Base-by-base conservation (phyloP, 495 filamentous ascomycete species). In the Aspergillus sclerotiicarbonarius region DNA sequence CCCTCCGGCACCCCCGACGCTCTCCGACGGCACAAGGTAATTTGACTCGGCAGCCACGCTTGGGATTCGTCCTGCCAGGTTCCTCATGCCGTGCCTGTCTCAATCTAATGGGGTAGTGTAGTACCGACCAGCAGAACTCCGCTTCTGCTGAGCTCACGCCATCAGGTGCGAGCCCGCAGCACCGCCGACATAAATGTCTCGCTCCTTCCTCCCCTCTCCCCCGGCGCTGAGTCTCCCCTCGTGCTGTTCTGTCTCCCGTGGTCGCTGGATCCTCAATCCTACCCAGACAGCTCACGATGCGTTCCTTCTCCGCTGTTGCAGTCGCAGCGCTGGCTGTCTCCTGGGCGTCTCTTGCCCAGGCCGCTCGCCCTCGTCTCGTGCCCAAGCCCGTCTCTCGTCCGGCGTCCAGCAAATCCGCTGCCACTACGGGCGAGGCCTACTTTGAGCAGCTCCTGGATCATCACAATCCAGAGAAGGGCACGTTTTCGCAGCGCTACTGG, bases 391-490 rank as follows among this genome's bases (percentile, higher is more conserved):
- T 56, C 12, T 33, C 54, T 37, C 43, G 56, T 25, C 50, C 56
- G 9, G 30, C 32, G 25, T 46, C 56, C 13, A 47, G 30, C 1
- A 29, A 15, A 4, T 37, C 30, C 4, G 15, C 41, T 20, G 19
- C 50, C 6, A 7, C 43, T 8, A 37, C 15, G 18, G 70, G 67
- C 19, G 54, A 67, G 25, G 55, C 62, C 8, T 76, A 69, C 15
- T 85, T 84, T 55, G 49, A 76, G 32, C 82, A 85, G 61, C 60
- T 78, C n/a, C 71, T 84, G 19, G 80, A 84, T 57, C 83, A 86
- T 57, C 60, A 71, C 10, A 66, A 84, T 54, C 78, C 78, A 1
- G 62, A 63, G 21, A 66, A 80, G 16, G 82, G 83, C 19, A 84
- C 81, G 4, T 86, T 86, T 62, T 60, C 69, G 12, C 81, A 84